These are phyloP conservation scores for Hygrophoropsis aurantiaca DNA, from an alignment of 768 basidiomycete genomes.

Conservation along the genomic window DNA sequence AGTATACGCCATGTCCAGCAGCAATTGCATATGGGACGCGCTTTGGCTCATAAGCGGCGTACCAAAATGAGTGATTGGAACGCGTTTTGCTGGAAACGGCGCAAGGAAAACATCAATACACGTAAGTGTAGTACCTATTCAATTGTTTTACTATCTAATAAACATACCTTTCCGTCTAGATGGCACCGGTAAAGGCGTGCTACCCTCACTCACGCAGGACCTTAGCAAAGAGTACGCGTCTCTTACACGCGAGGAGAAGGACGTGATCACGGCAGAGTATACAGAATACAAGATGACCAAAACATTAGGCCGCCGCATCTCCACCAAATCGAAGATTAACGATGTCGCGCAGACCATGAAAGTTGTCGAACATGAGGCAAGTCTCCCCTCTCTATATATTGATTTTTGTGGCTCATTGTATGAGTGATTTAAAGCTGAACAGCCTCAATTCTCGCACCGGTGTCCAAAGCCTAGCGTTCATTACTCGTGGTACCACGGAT, in stretches of 20 bases:
- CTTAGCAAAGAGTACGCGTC: not conserved
- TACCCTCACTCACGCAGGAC: not conserved
- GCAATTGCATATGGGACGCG: conserved; percentile 2
- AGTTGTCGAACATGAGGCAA: conserved; percentile 2
- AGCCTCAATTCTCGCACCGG: not conserved
- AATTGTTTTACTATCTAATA: not conserved
- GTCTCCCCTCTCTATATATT: not conserved
- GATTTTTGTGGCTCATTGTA: no score
- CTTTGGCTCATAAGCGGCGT: not conserved
- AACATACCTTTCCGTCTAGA: not conserved
- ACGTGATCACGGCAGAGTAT: not conserved
- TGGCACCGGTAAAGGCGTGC: not conserved
- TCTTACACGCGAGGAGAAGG: conserved; percentile 1
- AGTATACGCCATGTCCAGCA: conserved; percentile 6
- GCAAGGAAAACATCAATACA: not conserved
- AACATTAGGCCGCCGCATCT: not conserved
- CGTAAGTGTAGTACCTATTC: not conserved
- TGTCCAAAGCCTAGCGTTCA: not conserved
- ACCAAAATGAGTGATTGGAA: conserved; percentile 9
- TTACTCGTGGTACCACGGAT: not conserved
- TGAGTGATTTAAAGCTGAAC: not conserved
- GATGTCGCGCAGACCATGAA: conserved; percentile 6
- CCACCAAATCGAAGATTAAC: conserved; percentile 1
- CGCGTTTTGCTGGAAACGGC: conserved; percentile 9
- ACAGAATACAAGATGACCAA: not conserved